These are phyloP conservation scores for Magnusiomyces ingens DNA, from an alignment of 1,139 yeast genomes.

Conservation along the genomic window DNA sequence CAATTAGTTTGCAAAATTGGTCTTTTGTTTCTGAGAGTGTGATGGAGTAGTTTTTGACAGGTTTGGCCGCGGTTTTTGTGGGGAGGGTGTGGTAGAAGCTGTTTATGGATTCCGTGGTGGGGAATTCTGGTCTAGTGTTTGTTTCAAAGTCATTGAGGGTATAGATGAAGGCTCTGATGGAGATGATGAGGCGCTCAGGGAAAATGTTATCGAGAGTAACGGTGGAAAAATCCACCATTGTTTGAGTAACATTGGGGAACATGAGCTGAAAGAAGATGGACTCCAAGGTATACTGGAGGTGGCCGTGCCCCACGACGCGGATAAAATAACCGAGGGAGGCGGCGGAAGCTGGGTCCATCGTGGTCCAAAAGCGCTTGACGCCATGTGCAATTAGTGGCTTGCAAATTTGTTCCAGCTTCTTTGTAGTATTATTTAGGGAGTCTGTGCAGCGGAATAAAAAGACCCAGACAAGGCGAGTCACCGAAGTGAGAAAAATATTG, in stretches of 20 bases:
- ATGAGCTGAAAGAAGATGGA: slow-evolving; percentile 57
- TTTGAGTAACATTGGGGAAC: slow-evolving; percentile 40
- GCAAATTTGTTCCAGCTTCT: slow-evolving; percentile 54
- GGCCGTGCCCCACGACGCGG: slow-evolving; percentile 70
- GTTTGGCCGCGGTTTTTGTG: slow-evolving; percentile 3
- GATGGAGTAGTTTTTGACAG: slow-evolving; percentile 6
- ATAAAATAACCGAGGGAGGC: slow-evolving; percentile 64
- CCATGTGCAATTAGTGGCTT: slow-evolving; percentile 44
- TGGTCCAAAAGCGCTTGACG: slow-evolving; percentile 57
- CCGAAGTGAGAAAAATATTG: slow-evolving; percentile 54
- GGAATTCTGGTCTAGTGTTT: slow-evolving; percentile 65
- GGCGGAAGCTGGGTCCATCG: slow-evolving; percentile 53
- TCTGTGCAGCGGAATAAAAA: slow-evolving; percentile 82
- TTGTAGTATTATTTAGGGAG: slow-evolving; percentile 77
- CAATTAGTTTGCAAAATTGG: slow-evolving; percentile 52
- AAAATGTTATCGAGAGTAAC: slow-evolving; percentile 49
- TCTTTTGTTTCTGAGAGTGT: slow-evolving; percentile 13
- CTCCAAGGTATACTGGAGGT: slow-evolving; percentile 73
- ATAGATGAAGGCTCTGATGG: slow-evolving; percentile 63
- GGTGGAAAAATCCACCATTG: slow-evolving; percentile 45
- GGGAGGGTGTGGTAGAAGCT: slow-evolving; percentile 10
- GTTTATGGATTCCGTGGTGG: slow-evolving; percentile 37
- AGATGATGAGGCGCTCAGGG: slow-evolving; percentile 65
- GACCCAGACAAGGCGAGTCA: slow-evolving; percentile 80
- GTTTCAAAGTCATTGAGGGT: slow-evolving; percentile 56